Base-by-base conservation (phyloP, 306 rosid species). In the Prunus fruticosa region DNA sequence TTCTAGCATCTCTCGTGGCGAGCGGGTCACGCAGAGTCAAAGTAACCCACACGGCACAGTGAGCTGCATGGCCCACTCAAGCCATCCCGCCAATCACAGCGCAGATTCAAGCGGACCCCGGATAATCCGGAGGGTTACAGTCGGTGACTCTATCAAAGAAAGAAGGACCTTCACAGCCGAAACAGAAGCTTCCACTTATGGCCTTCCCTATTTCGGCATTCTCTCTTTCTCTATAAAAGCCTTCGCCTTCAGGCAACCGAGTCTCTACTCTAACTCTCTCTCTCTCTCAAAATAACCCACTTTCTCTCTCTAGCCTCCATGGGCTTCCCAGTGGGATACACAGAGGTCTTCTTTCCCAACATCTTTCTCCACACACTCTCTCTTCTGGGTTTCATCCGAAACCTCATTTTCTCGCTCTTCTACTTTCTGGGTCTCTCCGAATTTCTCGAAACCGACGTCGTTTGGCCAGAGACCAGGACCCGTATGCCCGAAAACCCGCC, bases 321-420 rank as follows among this genome's bases (percentile, higher is more conserved):
- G 98, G 97, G 98, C 0, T 93, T 93, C 32, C 98, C 98, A 15
- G 89, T 90, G 8, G 93, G 89, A 1, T 93, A 86, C 86, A 79
- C 89, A 10, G 98, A 91, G 58, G 89, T 91, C 1, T 62, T 86
- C 52, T 82, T 90, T 67, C 96, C 98, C 1, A 87, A 80, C 19
- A 25, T 87, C 63, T 81, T 93, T 74, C 89, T 93, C 79, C 90
- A 82, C 81, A 58, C 86, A 0, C 90, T 93, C 49, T 73, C 91
- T 18, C 76, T 90, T 32, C 91, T 91, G 38, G 93, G 91, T 63
- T 78, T 84, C 56, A 83, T 93, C 68, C 78, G 92, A 27, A 81
- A 54, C 74, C 84, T 91, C 72, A 81, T 91, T 64, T 69, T 78
- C 76, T 58, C 86, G 12, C 87, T 91, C 74, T 87, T 93, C 79